Evolutionary conservation across 257 asterid species (phyloP).

Genomic region (Rubia yunnanensis): DNA sequence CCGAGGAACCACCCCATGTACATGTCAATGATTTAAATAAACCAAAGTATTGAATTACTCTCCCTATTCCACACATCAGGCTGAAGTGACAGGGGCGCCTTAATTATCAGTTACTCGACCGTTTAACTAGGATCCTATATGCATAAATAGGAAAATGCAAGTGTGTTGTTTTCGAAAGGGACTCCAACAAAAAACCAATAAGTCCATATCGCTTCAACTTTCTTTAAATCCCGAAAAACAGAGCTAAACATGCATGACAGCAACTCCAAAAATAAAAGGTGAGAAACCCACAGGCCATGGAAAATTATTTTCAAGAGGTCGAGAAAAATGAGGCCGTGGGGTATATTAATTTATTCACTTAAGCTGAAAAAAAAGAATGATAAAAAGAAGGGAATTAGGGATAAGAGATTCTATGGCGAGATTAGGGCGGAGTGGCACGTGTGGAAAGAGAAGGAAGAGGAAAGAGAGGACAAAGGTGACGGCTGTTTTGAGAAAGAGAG

Average conservation of each 20-base stretch:
- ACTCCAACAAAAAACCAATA: not conserved
- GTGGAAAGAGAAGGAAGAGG: constrained; percentile 41
- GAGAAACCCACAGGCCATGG: not conserved
- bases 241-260: not conserved
- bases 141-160: not conserved
- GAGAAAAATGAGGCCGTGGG: too few relatives aligned
- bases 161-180: not conserved
- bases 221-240: not conserved
- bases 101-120: not conserved
- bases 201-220: not conserved
- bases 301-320: too few relatives aligned
- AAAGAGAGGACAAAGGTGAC: constrained; percentile 45
- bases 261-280: too few relatives aligned
- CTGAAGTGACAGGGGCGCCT: not conserved
- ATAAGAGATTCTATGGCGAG: not conserved
- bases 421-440: constrained; percentile 27
- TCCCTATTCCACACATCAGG: too few relatives aligned
- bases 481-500: constrained; percentile 49
- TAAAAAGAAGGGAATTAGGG: not conserved
- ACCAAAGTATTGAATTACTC: too few relatives aligned
- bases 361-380: too few relatives aligned
- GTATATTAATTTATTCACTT: too few relatives aligned
- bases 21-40: too few relatives aligned
- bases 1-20: not conserved
- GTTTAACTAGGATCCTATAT: not conserved